A percentile compares a stretch with the other conserved stretches of the same genome.
Conservation (phyloP, 2,329 filamentous ascomycete genomes). For the Aureobasidium sp. region DNA sequence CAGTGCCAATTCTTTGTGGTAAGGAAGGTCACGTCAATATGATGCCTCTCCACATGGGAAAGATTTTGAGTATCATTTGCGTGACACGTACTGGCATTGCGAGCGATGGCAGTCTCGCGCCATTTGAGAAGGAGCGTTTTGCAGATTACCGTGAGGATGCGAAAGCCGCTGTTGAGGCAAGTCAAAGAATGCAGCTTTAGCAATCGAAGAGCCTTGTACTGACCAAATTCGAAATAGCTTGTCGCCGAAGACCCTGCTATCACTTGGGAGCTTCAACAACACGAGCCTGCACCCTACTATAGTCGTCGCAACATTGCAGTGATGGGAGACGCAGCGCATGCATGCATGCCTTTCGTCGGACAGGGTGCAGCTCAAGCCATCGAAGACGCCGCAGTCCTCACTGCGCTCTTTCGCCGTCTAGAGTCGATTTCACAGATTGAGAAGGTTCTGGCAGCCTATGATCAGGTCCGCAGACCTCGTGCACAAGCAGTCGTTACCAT, state of each 20-base stretch:
- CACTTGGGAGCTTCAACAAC: constrained; percentile 28
- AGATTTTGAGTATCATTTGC: constrained; percentile 16
- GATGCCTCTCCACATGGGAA: constrained; percentile 28
- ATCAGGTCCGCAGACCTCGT: constrained; percentile 24
- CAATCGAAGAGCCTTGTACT: not conserved
- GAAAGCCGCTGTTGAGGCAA: constrained; percentile 13
- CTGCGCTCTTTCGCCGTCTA: constrained; percentile 25
- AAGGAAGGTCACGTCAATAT: constrained; percentile 28
- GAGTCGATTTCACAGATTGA: constrained; percentile 12
- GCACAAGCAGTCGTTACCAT: constrained; percentile 27
- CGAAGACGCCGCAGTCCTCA: constrained; percentile 33
- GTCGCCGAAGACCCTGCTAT: constrained; percentile 24
- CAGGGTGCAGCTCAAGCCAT: constrained; percentile 34
- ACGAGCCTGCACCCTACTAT: constrained; percentile 31
- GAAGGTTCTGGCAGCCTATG: constrained; percentile 25
- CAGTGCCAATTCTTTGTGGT: constrained; percentile 28
- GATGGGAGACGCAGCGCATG: constrained; percentile 36
- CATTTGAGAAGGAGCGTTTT: constrained; percentile 13
- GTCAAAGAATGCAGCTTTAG: not conserved
- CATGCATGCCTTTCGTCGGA: constrained; percentile 30
- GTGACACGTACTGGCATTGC: constrained; percentile 15
- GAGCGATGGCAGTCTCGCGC: constrained; percentile 7
- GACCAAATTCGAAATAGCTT: constrained; percentile 12
- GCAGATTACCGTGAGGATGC: constrained; percentile 16
- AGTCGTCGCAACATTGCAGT: constrained; percentile 26